Evolutionary conservation across 2,329 filamentous ascomycete genomes (phyloP), one percentile per base, ranked within the genome.

Genomic region (Ophiostoma piceae): DNA sequence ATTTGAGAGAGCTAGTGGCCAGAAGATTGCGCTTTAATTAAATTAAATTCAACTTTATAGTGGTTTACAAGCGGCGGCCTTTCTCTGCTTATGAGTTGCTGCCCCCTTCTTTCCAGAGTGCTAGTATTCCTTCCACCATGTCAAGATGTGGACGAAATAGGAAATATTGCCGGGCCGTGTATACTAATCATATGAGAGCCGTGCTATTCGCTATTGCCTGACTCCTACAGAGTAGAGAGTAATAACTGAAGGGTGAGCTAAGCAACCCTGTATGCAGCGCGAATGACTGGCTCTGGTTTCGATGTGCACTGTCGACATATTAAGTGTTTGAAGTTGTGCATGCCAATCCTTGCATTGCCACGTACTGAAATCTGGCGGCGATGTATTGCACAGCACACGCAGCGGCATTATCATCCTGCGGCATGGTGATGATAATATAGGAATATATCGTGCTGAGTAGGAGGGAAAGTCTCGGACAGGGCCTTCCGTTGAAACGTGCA

Each of bases 261-360:
- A 26, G 51, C 51, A 54, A 57, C 51, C n/a, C 22, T 26, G 51
- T 26, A 22, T 8, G 51, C 2, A 22, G 8, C 51, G 51, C 11
- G n/a, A n/a, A 22, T 57, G 9, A 22, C 3, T 26, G n/a, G 51
- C 3, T 26, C 9, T 57, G n/a, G 51, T 26, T 57, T 57, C 51
- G 51, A 26, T 26, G 12, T 57, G 51, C 51, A 26, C 51, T n/a
- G n/a, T 57, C 51, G 22, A 26, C 51, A 26, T 22, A 26, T 57
- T 11, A 8, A 4, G 22, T 57, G 51, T 57, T 57, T 57, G 51
- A 26, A 26, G 22, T 57, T 57, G 51, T 57, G 51, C 51, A 57
- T 57, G 26, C 51, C 51, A 26, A 57, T 22, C 51, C 51, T 57
- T 57, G 51, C 22, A 57, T 57, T 57, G 51, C 51, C 51, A 57